Evolutionary conservation across 2,329 filamentous ascomycete genomes (phyloP), one percentile per base, ranked within the genome.

Genomic region (Botryotinia narcissicola): DNA sequence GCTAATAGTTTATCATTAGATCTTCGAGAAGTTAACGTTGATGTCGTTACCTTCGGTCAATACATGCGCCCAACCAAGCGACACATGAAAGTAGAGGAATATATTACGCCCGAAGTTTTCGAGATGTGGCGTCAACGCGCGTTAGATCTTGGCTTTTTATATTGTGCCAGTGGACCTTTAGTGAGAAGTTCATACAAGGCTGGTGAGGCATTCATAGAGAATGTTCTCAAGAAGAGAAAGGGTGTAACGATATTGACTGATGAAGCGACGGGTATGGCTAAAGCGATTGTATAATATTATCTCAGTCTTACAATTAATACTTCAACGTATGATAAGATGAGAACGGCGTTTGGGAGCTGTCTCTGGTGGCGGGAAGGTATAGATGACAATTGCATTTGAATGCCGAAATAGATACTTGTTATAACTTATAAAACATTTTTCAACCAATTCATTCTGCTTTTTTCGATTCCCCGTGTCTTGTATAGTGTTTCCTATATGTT

Each of bases 41-140:
- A 99, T 78, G 94, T 99, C 20, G 94, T 99, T 73, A 99, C 96
- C 0, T 99, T 99, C 78, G 96, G 96, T n/a, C 96, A 99, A 85
- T 99, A 99, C 86, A 99, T 99, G 96, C 93, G 95, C 18, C 96
- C 96, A 2, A 99, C 96, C 7, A 99, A 98, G 87, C 90, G 95
- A 62, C 96, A 99, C 83, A 95, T 99, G 89, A 92, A 97, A 83
- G 96, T 99, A 46, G 92, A 97, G 80, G 94, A 95, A 82, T 99
- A 99, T 82, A 89, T 99, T 64, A 95, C 94, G 0, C 96, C 96
- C 0, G 93, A 92, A 75, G 90, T 91, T 75, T 99, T 99, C 81
- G 95, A 98, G 81, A 85, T 92, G 80, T 99, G 96, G 96, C 89
- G 93, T 75, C 89, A 94, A 84, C 90, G 94, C 70, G 95, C 96